Evolutionary conservation across 257 asterid species (phyloP), one percentile per base, ranked within the genome.

Genomic region (Datura wrightii): DNA sequence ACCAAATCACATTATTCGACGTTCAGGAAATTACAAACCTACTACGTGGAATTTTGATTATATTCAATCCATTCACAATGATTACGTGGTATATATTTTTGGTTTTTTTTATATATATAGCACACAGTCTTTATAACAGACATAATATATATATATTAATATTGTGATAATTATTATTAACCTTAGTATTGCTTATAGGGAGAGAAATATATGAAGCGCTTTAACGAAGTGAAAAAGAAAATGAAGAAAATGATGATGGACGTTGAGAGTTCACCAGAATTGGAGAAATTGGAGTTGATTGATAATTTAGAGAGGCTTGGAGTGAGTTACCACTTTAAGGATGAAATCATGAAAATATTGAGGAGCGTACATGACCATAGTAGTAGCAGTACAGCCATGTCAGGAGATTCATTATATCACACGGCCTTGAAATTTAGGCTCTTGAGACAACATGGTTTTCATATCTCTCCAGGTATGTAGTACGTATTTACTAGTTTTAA

Each of bases 21-120:
- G 92, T 9, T 87, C 91, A 0, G 92, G 90, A 44, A 91, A 91
- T 84, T 91, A 91, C 79, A 60, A 83, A 81, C 89, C 91, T 66
- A 15, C 92, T 5, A 16, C 48, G 4, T 88, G 92, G 91, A 84
- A 56, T 41, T 87, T 84, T 52, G 85, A 88, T 37, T 84, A 42
- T 81, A 80, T 91, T 79, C 93, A 89, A 65, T 89, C 90, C 1
- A 59, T 91, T n/a, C 80, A 65, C 66, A 88, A 63, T 56, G 82
- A 80, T 54, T 88, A 88, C 39, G 59, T 41, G 8, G 50, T 44
- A 44, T 19, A n/a, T n/a, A n/a, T 3, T 60, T 44, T n/a, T n/a
- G n/a, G n/a, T n/a, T n/a, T n/a, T n/a, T n/a, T n/a, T n/a, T n/a
- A n/a, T n/a, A n/a, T n/a, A n/a, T n/a, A n/a, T n/a, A n/a, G n/a